Evolutionary conservation across 2,329 filamentous ascomycete species (phyloP), one percentile per base, ranked within the genome.

Genomic region (Capronia americana): DNA sequence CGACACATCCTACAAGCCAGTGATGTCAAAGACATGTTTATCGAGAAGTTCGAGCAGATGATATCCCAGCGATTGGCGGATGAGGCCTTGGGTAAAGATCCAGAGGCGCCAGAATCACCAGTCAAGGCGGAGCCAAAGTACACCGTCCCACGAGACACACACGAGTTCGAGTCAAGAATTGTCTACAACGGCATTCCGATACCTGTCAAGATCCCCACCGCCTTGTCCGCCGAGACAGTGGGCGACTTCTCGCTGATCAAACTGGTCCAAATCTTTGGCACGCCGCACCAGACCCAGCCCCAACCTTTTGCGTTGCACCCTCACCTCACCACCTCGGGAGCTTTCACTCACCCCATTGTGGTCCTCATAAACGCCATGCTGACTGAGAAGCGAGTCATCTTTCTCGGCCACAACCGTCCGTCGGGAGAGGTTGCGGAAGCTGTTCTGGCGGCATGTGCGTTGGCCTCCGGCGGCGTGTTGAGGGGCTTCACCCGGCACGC

Each of bases 171-270:
- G 81, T 96, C 92, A 72, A 92, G 90, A 74, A 92, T 99, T 74
- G 87, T 94, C 75, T 99, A 99, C 82, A 96, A 97, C 80, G 92
- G 93, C 69, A 95, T 98, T 63, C 94, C 94, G 0, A 94, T 99
- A 30, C 95, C 95, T 0, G 92, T 99, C 81, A 98, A 98, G 79
- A 90, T 99, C 7, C 95, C 95, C 0, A 93, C 94, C 3, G 93
- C 95, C 11, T 87, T 96, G 65, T 94, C 93, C 82, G 92, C 93
- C 1, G 95, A 99, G 82, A 97, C 92, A 0, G 95, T 99, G 17
- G 95, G 95, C 68, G 95, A 99, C 79, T 99, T 99, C 76, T 98
- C 93, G 44, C 85, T 99, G 64, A 91, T 99, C 80, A 98, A 98
- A 78, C 88, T 99, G 61, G 97, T 99, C 71, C 93, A 97, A 74